Base-by-base conservation (phyloP, 352 stramenopile species). In the Blastocystis sp. region DNA sequence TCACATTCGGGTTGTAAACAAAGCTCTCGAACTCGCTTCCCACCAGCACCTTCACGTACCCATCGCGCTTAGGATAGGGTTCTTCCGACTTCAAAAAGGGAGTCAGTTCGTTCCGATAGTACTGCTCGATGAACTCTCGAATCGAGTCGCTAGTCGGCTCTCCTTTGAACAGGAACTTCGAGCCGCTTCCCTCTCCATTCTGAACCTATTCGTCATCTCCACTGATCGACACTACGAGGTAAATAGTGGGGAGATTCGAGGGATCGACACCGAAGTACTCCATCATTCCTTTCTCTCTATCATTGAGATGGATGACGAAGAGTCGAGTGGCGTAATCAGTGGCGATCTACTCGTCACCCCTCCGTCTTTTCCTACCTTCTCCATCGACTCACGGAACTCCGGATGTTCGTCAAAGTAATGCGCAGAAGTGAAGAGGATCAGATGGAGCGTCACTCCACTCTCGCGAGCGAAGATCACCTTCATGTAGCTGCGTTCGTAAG, bases 381-480 rank as follows among this genome's bases (percentile, higher is more conserved):
- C 70, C 3, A 80, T 20, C 7, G 64, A 13, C 20, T 34, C 13
- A 18, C 20, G 2, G 3, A 63, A 5, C 34, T 80, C 70, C n/a
- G 70, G 9, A 41, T 80, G 11, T 26, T 80, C 70, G 2, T 45
- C 29, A 7, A 80, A 62, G 55, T 80, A 80, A 13, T 80, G n/a
- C 11, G 20, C 3, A 62, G 43, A 62, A 15, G 39, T 26, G 70
- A 80, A 63, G 34, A 80, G 64, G 41, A 80, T 23, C 23, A 80
- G 45, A 41, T 80, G 70, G 4, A 29, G 15, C 26, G 26, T 23
- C 26, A 80, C 70, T 4, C 37, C 70, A 9, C 41, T 80, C 6
- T 80, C 70, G 20, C 54, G 50, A 26, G 29, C 50, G 45, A 80
- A 80, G 41, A 80, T 64, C 70, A 80, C 43, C 26, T 63, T 62